phyloP scores from a whole-genome alignment of 2,329 filamentous ascomycete species.

The Metarhizium robertsii region DNA sequence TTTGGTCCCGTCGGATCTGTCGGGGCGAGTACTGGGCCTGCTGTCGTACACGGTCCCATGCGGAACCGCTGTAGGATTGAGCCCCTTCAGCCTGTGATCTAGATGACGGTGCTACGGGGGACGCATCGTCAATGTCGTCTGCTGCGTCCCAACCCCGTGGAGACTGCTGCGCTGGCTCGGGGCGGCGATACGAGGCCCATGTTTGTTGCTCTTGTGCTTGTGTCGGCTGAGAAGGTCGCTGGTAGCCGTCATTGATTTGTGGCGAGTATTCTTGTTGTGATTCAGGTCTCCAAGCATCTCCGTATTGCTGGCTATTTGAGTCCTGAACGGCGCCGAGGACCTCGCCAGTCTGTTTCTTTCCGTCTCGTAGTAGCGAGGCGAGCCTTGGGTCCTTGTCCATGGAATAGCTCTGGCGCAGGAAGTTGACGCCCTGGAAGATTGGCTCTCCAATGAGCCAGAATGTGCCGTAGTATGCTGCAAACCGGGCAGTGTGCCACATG shows the following conservation, averaged over 20 bases:
- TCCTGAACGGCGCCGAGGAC: constrained; percentile 8
- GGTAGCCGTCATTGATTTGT: constrained; percentile 4
- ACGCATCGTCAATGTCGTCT: constrained; percentile 31
- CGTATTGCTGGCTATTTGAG: constrained; percentile 9
- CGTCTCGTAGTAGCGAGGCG: constrained; percentile 12
- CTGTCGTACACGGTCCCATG: constrained; percentile 37
- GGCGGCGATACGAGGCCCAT: constrained; percentile 9
- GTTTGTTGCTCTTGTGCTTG: constrained; percentile 6
- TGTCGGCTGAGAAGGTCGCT: constrained; percentile 1
- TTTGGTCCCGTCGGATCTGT: constrained; percentile 10
- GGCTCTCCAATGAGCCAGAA: constrained; percentile 15
- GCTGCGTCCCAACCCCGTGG: constrained; percentile 15
- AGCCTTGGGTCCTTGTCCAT: constrained; percentile 21
- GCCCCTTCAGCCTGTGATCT: constrained; percentile 12
- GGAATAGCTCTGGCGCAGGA: constrained; percentile 14
- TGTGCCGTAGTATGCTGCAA: constrained; percentile 22
- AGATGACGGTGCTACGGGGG: constrained; percentile 28
- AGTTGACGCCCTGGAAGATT: constrained; percentile 21
- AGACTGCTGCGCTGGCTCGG: constrained; percentile 7
- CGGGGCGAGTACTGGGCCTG: constrained; percentile 21
- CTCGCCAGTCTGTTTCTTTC: constrained; percentile 9
- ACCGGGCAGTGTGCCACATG: constrained; percentile 27
- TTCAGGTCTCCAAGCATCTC: constrained; percentile 10
- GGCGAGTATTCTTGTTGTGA: constrained; percentile 6
- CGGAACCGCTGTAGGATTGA: constrained; percentile 19